Base-by-base conservation (phyloP, 1,139 yeast species). In the Ogataea hybrid region DNA sequence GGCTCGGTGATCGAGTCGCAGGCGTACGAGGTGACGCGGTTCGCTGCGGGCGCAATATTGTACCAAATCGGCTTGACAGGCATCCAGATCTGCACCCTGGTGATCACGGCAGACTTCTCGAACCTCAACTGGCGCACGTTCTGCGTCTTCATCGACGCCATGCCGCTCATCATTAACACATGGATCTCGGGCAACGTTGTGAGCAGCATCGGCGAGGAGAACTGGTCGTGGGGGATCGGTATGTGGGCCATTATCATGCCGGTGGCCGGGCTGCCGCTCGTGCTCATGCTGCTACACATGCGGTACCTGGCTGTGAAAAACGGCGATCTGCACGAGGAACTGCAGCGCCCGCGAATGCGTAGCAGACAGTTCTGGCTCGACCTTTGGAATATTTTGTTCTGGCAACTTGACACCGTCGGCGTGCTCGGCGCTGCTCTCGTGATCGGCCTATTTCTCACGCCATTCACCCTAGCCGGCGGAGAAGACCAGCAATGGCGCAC, bases 231-330 rank as follows among this genome's bases (percentile, higher is more conserved):
- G 79, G 81, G 82, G 52, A 79, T 83, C 51, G 90, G 84, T 29
- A 82, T 84, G 75, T 84, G 86, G 85, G 89, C 89, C 1, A 79
- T 82, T 56, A 81, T 84, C 47, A 73, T 80, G 66, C 90, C 92
- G 21, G 67, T 82, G 27, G 59, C 76, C 5, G 69, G 81, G 52
- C 43, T 84, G 15, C 92, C 92, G 22, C 63, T 84, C 43, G 52
- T 80, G 21, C 47, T 49, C 9, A 73, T 81, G 53, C 66, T 79
- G 54, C 27, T 70, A 10, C 84, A 81, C 59, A 80, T 82, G 84
- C 59, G 70, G 47, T 59, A 60, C 38, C 57, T 65, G 43, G 89
- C 87, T n/a, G 57, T 70, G 30, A 70, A 65, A 41, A 70, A 73
- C 15, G 70, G 69, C 8, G 81, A 75, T 43, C 64, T 77, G 69